Evolutionary conservation across 495 filamentous ascomycete genomes (phyloP), one percentile per base, ranked within the genome.

Genomic region (Penicillium odoratum): DNA sequence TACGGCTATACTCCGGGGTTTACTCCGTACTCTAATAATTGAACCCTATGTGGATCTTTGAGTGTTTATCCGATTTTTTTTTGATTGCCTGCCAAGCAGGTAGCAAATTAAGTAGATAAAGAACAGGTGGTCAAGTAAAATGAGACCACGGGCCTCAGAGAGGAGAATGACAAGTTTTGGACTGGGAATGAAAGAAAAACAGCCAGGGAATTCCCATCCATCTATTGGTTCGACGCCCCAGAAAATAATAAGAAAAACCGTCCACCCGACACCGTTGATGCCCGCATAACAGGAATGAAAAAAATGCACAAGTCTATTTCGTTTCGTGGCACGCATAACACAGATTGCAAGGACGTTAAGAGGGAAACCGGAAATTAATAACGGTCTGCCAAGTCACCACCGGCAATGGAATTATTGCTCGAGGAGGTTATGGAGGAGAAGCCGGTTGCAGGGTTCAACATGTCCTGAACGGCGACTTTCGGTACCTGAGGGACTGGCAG

Each of bases 401-500:
- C 76, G 5, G 74, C 75, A 34, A 83, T 70, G 8, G 81, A 77
- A 40, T 78, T 82, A 51, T 70, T 76, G 21, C 73, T 73, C 16
- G 81, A 84, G 11, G 82, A 83, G 31, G 69, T 76, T 42, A 82
- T 77, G 34, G 81, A 83, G 4, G 74, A 70, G 67, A 86, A 91
- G 2, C 86, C 87, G 52, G 78, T 83, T 44, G 77, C 73, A 1
- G 83, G 79, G 57, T 85, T 88, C 55, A 97, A 73, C 60, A 97
- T 79, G 63, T 96, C 93, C 60, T 95, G 91, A 5, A 96, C 90
- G 1, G 90, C 87, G 16, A 97, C 88, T 67, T 93, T 95, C 51
- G 91, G 92, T 3, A 92, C 82, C 71, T 88, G 85, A 6, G 91
- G 91, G n/a, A 95, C 88, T 0, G 94, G 94, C n/a, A 98, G 78